Base-by-base conservation (phyloP, 179 eudicot species). In the Dionaea muscipula region DNA sequence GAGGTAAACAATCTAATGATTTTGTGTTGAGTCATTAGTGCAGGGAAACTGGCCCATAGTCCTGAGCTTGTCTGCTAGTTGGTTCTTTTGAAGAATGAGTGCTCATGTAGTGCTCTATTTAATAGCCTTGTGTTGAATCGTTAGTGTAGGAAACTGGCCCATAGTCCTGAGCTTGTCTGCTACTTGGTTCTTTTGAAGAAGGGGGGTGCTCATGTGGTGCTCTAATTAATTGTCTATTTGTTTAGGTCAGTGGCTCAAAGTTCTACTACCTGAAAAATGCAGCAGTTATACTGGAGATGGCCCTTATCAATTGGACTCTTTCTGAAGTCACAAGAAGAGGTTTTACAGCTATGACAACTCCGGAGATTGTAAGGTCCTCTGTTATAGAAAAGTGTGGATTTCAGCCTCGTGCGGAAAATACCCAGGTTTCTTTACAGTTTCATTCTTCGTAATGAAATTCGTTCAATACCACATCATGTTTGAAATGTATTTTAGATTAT, bases 361-460 rank as follows among this genome's bases (percentile, higher is more conserved):
- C 97, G 13, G 97, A 90, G 74, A 75, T 86, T 38, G 89, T 80
- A 47, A 79, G 95, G 54, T 80, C 97, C 37, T 78, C 95, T 26
- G 71, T 90, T 23, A 83, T 90, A 49, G 97, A 90, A 55, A 90
- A 90, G 67, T 90, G 97, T 68, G 97, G 95, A 45, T 90, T 90
- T 57, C 97, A 86, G 70, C 97, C 95, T 62, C 95, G 95, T 51
- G 97, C 81, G 66, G 79, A 80, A 60, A 90, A 86, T 63, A 90
- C 95, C 19, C 97, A 90, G 86, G 96, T 86, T 55, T 36, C 22
- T 53, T 18, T 31, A 14, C 19, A 7, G 55, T 13, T 48, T 46
- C 20, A 15, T 46, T 43, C 26, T 22, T 59, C 8, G 39, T 5
- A 43, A 43, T 43, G 41, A 38, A 43, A 43, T 14, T 43, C n/a